Percentiles rank a stretch among this genome's conserved stretches.
Evolutionary conservation across 352 stramenopile species (phyloP).

Genomic region (Pythium coloratum): DNA sequence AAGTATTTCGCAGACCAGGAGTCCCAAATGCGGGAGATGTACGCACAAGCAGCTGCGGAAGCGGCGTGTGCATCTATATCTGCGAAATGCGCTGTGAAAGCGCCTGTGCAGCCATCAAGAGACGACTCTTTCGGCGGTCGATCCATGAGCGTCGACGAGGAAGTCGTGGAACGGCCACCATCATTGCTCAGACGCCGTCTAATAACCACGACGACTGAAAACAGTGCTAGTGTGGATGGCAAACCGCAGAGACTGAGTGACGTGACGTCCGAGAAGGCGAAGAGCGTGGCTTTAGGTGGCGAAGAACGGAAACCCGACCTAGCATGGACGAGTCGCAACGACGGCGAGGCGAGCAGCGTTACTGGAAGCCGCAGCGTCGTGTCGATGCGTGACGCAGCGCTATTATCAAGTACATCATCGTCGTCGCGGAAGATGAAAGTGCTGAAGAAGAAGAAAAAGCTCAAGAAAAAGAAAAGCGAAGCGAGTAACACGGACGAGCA

Average conservation of each 20-base stretch:
- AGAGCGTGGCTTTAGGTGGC: background rate
- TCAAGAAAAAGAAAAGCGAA: constrained; percentile 18
- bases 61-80: background rate
- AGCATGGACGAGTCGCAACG: background rate
- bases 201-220: background rate
- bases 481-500: background rate
- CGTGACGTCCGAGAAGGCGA: background rate
- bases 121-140: background rate
- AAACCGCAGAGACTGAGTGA: background rate
- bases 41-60: constrained; percentile 19
- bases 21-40: constrained; percentile 46
- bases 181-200: background rate
- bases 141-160: background rate
- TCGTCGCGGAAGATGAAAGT: background rate
- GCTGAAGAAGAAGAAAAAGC: constrained; percentile 4
- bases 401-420: background rate
- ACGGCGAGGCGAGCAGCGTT: background rate
- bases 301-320: background rate
- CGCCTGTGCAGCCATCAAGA: constrained; percentile 14
- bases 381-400: background rate
- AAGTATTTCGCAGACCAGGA: constrained; percentile 71
- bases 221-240: background rate
- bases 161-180: background rate
- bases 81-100: constrained; percentile 1
- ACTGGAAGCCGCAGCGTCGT: background rate